Evolutionary conservation across 1,284 basidiomycete species (phyloP), one percentile per base, ranked within the genome.

Genomic region (Trametes hirsuta): DNA sequence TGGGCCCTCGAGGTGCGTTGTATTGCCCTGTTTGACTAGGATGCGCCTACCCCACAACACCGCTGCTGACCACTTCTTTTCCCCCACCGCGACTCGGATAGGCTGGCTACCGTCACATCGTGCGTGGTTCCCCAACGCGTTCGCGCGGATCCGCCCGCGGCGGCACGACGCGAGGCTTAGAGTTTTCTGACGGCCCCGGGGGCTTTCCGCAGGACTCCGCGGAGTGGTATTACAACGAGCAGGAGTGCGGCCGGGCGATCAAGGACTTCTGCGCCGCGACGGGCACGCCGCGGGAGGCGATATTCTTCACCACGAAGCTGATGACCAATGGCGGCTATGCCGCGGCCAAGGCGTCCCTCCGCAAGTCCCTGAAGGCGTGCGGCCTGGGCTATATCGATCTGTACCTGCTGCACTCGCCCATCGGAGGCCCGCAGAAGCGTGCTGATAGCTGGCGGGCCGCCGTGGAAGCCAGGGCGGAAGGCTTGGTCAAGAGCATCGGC

Each of bases 271-370:
- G 84, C 71, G 70, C 74, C 50, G 72, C 72, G 44, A 72, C 78
- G 15, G 71, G 73, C 48, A 77, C 80, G 10, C 79, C 81, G 45
- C 84, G 87, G 36, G 75, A 77, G 6, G 81, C 82, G 21, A 79
- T 92, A 62, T 90, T 85, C 76, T 86, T 84, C 72, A 88, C 85
- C 30, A 87, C 87, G 35, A 90, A 92, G 72, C 79, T 91, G 54
- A 86, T 82, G 74, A 68, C 75, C 46, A 90, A 91, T 69, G 72
- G 76, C 39, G 80, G 80, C 10, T 85, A 86, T 72, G 75, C 78
- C 15, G 70, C 74, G 21, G 79, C 82, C 11, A 77, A 78, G 60
- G 71, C 74, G 25, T 79, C 84, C 53, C 84, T 90, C 57, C 68
- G 81, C 60, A 77, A 74, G 46, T 88, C 86, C 1, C 72, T 90